Evolutionary conservation across 164 flowering plant genomes (phyloP).

Genomic region (Warburgia ugandensis): DNA sequence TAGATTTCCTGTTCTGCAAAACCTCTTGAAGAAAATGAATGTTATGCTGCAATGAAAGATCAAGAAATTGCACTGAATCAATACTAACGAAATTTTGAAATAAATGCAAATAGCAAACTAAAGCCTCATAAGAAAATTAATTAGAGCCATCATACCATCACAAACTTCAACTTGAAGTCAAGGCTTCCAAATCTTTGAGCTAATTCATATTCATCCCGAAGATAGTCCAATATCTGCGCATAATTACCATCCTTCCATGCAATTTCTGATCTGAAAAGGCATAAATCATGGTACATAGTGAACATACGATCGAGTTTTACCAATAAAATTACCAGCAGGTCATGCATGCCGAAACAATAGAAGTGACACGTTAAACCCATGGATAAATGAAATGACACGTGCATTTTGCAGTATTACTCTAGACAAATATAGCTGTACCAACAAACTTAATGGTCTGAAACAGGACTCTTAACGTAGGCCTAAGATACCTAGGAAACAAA

Average conservation of each 20-base stretch:
- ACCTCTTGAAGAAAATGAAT: constrained; percentile 87
- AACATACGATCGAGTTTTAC: too few species aligned
- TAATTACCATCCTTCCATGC: constrained; percentile 96
- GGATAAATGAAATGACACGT: too few species aligned
- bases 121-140: not conserved
- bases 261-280: constrained; percentile 71
- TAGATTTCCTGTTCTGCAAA: constrained; percentile 90
- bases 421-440: too few species aligned
- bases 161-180: constrained; percentile 91
- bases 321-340: too few species aligned
- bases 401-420: too few species aligned
- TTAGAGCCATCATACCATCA: constrained; percentile 49
- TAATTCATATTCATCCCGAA: constrained; percentile 88
- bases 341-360: too few species aligned
- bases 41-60: constrained; percentile 62
- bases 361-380: too few species aligned
- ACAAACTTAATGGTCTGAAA: too few species aligned
- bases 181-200: constrained; percentile 93
- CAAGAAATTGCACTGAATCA: not conserved
- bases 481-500: too few species aligned
- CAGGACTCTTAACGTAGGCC: too few species aligned
- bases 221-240: constrained; percentile 93
- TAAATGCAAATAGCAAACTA: not conserved
- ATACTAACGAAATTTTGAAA: not conserved
- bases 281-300: not conserved